These are phyloP conservation scores for Ophiostoma fasciatum DNA, from an alignment of 2,329 filamentous ascomycete species.

Conservation along the genomic window DNA sequence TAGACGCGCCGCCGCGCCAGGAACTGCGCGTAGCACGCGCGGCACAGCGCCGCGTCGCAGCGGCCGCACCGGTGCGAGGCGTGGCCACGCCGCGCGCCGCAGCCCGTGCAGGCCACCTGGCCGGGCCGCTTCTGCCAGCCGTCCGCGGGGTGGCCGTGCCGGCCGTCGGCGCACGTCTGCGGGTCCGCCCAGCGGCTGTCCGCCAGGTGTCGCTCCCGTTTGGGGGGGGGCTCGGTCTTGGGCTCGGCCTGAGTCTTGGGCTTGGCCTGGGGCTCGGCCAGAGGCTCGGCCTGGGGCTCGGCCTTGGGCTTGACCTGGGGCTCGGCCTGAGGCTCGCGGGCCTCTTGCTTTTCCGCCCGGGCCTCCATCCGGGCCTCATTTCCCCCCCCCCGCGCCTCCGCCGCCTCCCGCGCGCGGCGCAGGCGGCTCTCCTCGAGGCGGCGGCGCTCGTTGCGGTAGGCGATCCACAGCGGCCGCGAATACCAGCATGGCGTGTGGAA, in stretches of 20 bases:
- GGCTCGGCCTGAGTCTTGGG: no score
- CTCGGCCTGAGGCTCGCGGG: no score
- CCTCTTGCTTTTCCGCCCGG: no score
- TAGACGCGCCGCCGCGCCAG: no score
- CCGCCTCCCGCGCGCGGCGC: neutral
- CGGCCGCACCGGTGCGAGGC: neutral
- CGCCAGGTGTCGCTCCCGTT: no score
- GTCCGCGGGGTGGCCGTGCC: neutral
- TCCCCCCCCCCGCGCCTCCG: no score
- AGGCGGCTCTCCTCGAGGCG: neutral
- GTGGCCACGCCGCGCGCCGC: neutral
- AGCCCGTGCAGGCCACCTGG: neutral
- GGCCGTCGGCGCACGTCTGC: neutral
- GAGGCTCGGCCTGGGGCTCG: no score
- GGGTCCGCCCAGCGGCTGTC: conserved; percentile 4
- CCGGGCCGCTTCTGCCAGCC: neutral
- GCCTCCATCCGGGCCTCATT: no score
- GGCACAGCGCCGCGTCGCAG: conserved; percentile 1
- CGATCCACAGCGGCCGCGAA: neutral
- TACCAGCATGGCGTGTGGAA: conserved; percentile 5
- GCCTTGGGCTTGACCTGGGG: no score
- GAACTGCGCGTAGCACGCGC: neutral
- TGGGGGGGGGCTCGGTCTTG: no score
- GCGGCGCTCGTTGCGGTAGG: conserved; percentile 3
- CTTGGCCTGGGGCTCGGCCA: no score